Evolutionary conservation across 352 stramenopile genomes (phyloP).

Genomic region (Pythium chondricola): DNA sequence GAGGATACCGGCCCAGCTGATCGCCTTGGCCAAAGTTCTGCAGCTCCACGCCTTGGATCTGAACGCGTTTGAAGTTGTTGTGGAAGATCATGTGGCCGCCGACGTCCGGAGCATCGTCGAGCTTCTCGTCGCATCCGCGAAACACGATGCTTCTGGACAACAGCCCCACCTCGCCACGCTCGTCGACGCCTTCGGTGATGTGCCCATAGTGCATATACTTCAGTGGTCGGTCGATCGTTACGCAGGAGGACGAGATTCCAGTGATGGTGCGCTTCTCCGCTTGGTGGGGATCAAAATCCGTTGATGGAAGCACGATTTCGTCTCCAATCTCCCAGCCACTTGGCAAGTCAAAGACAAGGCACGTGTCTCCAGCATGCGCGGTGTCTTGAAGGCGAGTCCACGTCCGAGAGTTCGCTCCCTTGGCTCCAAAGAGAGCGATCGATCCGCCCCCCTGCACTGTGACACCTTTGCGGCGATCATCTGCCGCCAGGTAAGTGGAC

Average conservation of each 20-base stretch:
- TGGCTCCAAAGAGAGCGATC: slow-evolving; percentile 26
- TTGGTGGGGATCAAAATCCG: slow-evolving; percentile 32
- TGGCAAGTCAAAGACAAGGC: slow-evolving; percentile 19
- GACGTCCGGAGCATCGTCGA: slow-evolving; percentile 7
- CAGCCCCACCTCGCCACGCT: slow-evolving; percentile 53
- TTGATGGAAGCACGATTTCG: slow-evolving; percentile 33
- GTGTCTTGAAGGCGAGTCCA: slow-evolving; percentile 29
- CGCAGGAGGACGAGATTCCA: slow-evolving; percentile 10
- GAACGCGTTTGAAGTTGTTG: slow-evolving; percentile 22
- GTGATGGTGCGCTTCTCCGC: slow-evolving; percentile 32
- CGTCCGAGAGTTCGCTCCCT: slow-evolving; percentile 16
- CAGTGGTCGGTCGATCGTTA: slow-evolving; percentile 24
- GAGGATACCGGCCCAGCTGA: slow-evolving; percentile 33
- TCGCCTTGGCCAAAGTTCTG: slow-evolving; percentile 40
- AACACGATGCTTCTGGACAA: slow-evolving; percentile 55
- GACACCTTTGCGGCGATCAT: slow-evolving; percentile 33
- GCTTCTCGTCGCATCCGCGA: slow-evolving; percentile 26
- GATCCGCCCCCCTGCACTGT: slow-evolving; percentile 25
- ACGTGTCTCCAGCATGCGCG: slow-evolving; percentile 13
- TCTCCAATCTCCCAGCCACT: slow-evolving; percentile 32
- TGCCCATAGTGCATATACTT: slow-evolving; percentile 32
- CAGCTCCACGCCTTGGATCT: slow-evolving; percentile 34
- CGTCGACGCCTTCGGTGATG: slow-evolving; percentile 35
- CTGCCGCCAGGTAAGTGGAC: slow-evolving; percentile 10
- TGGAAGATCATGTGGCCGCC: slow-evolving; percentile 43